Conservation (phyloP, 345 rosid genomes). For the Eucalyptus decipiens region DNA sequence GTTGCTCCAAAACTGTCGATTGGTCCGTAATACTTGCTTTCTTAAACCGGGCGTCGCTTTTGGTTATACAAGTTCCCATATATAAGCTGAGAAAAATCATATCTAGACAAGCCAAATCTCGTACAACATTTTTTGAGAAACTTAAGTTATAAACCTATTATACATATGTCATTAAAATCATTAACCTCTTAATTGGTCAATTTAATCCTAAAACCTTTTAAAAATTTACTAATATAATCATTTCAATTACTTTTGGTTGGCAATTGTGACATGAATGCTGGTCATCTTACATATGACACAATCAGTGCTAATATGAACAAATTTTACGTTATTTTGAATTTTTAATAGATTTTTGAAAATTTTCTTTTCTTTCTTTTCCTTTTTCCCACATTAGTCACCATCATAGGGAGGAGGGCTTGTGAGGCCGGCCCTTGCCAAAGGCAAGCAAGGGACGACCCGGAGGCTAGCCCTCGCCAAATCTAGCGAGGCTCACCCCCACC, state of each 20-base stretch:
- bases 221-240: neutral
- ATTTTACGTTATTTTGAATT: neutral
- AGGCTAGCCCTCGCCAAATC: rapidly evolving
- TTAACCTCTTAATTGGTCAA: neutral
- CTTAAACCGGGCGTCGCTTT: neutral
- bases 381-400: neutral
- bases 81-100: neutral
- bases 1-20: neutral
- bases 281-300: rapidly evolving
- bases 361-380: neutral
- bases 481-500: neutral
- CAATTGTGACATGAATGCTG: rapidly evolving
- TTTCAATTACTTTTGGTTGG: rapidly evolving
- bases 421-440: neutral
- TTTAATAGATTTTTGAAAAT: neutral
- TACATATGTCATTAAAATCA: too few relatives aligned
- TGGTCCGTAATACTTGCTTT: neutral
- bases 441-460: neutral
- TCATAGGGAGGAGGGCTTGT: neutral
- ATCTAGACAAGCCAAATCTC: neutral
- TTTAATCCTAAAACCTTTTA: neutral
- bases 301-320: neutral
- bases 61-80: neutral
- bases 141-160: neutral
- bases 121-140: neutral